Percentiles rank a stretch among this genome's conserved stretches.
Evolutionary conservation across 176 grass and related monocot genomes (phyloP).

Genomic region (bread wheat (Triticum aestivum)): IWGSC_CS_RefSeq_v2.1 NC_057800.1:663141981-663142480

Average conservation of each 20-base stretch:
- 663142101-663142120: neutral
- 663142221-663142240: neutral
- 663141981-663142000: neutral
- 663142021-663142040: slow-evolving; percentile 58
- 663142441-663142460: too few species aligned
- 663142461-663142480: too few species aligned
- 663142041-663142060: slow-evolving; percentile 25
- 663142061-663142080: slow-evolving; percentile 23
- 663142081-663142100: slow-evolving; percentile 13
- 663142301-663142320: neutral
- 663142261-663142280: neutral
- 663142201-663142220: neutral
- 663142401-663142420: too few species aligned
- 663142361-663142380: too few species aligned
- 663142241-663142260: neutral
- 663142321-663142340: too few species aligned
- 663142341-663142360: too few species aligned
- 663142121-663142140: neutral
- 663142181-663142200: neutral
- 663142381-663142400: too few species aligned
- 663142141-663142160: slow-evolving; percentile 19
- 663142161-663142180: neutral
- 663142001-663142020: slow-evolving; percentile 22
- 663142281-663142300: neutral
- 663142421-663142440: too few species aligned